Conservation (phyloP, 2,329 filamentous ascomycete genomes). For the Fusarium domesticum region DNA sequence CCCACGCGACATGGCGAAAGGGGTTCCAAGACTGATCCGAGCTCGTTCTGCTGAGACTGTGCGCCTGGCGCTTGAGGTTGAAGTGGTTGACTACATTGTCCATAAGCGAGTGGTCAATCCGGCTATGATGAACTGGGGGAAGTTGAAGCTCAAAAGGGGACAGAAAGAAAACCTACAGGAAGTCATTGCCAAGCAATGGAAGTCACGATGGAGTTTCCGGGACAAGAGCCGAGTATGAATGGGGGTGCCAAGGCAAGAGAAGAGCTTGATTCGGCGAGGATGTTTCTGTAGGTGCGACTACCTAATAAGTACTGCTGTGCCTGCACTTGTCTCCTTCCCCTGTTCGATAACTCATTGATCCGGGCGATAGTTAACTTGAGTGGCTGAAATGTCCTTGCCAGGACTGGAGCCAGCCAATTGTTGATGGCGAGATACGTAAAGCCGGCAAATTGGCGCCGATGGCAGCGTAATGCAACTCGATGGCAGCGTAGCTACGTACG, state of each 20-base stretch:
- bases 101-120: neutral
- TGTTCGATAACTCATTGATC: neutral
- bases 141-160: neutral
- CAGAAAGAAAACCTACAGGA: conserved; percentile 17
- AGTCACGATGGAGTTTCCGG: conserved; percentile 1
- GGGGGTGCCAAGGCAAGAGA: neutral
- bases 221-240: conserved; percentile 8
- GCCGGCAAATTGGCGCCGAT: neutral
- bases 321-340: neutral
- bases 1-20: conserved; percentile 43
- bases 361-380: neutral
- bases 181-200: conserved; percentile 22
- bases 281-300: neutral
- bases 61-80: conserved; percentile 44
- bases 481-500: neutral
- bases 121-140: neutral
- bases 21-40: conserved; percentile 42
- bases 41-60: conserved; percentile 40
- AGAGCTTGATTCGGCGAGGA: neutral
- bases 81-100: conserved; percentile 43
- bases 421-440: neutral
- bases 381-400: neutral
- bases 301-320: neutral
- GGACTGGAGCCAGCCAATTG: neutral
- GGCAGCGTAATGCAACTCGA: neutral